A percentile compares a stretch with the other conserved stretches of the same genome.
Conservation (phyloP, 2,329 filamentous ascomycete species). For the Microcyclospora tardicrescens region DNA sequence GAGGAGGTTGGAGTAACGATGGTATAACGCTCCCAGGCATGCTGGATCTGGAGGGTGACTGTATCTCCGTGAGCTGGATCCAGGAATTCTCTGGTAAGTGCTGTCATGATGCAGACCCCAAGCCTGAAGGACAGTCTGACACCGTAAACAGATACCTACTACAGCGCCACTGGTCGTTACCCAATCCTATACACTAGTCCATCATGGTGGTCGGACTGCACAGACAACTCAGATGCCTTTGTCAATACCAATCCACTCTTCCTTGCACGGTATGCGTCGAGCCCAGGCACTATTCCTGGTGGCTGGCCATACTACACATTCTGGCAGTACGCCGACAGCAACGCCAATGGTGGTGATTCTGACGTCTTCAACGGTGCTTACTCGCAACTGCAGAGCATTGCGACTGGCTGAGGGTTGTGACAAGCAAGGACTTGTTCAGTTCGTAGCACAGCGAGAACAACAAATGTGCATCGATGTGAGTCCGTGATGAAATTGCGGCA, state of each 20-base stretch:
- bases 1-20: conserved; percentile 42
- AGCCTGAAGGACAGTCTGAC: no score
- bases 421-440: no score
- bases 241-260: conserved; percentile 15
- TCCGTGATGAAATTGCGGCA: no score
- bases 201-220: conserved; percentile 43
- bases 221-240: conserved; percentile 38
- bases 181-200: conserved; percentile 43
- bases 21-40: conserved; percentile 45
- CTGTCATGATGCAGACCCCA: no score
- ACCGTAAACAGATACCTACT: conserved; percentile 29
- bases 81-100: conserved; percentile 31
- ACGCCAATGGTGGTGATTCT: conserved; percentile 40
- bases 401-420: conserved; percentile 11
- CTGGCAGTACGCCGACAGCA: conserved; percentile 41
- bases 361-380: conserved; percentile 39
- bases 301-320: conserved; percentile 42
- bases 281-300: conserved; percentile 9
- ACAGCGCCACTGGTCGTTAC: conserved; percentile 32
- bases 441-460: no score
- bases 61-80: conserved; percentile 38
- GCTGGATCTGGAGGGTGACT: conserved; percentile 43
- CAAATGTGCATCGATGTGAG: no score
- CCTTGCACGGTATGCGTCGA: conserved; percentile 17
- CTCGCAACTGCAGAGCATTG: conserved; percentile 24